Percentiles rank a stretch among this genome's conserved stretches.
Evolutionary conservation across 106 monocot genomes (phyloP).

Genomic region (Cymbidium sinense): DNA sequence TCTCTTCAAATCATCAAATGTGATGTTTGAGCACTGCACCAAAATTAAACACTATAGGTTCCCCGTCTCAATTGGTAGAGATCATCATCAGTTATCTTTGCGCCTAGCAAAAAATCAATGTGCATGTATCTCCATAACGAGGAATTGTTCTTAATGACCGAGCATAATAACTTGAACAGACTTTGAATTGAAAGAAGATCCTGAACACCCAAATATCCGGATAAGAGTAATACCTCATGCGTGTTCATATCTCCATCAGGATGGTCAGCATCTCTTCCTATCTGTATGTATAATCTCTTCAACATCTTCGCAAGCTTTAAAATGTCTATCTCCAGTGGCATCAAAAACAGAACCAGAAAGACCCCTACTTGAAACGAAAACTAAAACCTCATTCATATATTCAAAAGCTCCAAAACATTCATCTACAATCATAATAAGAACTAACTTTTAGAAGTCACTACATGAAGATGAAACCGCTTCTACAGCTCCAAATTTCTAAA

Average conservation of each 20-base stretch:
- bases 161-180: constrained; percentile 53
- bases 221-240: constrained; percentile 49
- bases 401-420: not conserved
- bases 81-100: constrained; percentile 52
- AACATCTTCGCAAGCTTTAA: no score
- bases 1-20: constrained; percentile 53
- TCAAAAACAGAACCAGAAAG: not conserved
- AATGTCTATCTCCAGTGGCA: not conserved
- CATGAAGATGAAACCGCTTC: no score
- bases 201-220: constrained; percentile 39
- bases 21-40: no score
- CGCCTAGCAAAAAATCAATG: constrained; percentile 32
- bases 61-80: constrained; percentile 49
- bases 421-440: no score
- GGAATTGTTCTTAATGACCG: constrained; percentile 37
- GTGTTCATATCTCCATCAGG: no score
- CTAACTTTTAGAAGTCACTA: no score
- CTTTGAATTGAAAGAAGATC: constrained; percentile 61
- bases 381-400: not conserved
- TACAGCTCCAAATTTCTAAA: no score
- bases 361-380: no score
- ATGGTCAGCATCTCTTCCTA: not conserved
- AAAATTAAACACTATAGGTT: no score
- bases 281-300: not conserved
- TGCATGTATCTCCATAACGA: constrained; percentile 69